Evolutionary conservation across 805 yeast species (phyloP).

Genomic region (Kodamaea laetipori): DNA sequence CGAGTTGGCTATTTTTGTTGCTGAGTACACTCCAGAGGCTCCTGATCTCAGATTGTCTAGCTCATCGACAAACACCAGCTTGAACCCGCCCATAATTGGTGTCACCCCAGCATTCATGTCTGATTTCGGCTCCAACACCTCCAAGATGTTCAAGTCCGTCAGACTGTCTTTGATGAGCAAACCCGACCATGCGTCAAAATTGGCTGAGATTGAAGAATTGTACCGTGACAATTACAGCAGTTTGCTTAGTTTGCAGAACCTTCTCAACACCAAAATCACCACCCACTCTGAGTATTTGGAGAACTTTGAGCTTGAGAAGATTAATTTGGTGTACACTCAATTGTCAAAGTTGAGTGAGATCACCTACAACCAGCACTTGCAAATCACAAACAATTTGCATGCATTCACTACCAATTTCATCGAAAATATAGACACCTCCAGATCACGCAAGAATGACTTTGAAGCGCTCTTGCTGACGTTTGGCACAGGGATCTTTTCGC

Average conservation of each 20-base stretch:
- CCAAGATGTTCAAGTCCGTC: slow-evolving; percentile 37
- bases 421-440: slow-evolving; percentile 20
- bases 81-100: slow-evolving; percentile 4
- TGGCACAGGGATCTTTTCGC: slow-evolving; percentile 43
- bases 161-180: slow-evolving; percentile 31
- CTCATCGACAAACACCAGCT: not conserved
- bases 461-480: slow-evolving; percentile 24
- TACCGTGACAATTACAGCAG: slow-evolving; percentile 39
- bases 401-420: slow-evolving; percentile 26
- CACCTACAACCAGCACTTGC: slow-evolving; percentile 28
- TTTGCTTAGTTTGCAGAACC: slow-evolving; percentile 32
- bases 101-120: slow-evolving; percentile 17
- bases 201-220: slow-evolving; percentile 29
- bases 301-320: slow-evolving; percentile 37
- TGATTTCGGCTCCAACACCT: slow-evolving; percentile 31
- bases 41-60: not conserved
- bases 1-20: slow-evolving; percentile 28
- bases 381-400: slow-evolving; percentile 28
- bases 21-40: slow-evolving; percentile 13
- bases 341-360: slow-evolving; percentile 38
- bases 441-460: slow-evolving; percentile 28
- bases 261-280: slow-evolving; percentile 32
- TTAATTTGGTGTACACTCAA: slow-evolving; percentile 35
- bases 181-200: slow-evolving; percentile 30
- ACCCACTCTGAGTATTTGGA: slow-evolving; percentile 28